These are phyloP conservation scores for Cyberlindnera samutprakarnensis DNA, from an alignment of 805 yeast species.

Conservation along the genomic window DNA sequence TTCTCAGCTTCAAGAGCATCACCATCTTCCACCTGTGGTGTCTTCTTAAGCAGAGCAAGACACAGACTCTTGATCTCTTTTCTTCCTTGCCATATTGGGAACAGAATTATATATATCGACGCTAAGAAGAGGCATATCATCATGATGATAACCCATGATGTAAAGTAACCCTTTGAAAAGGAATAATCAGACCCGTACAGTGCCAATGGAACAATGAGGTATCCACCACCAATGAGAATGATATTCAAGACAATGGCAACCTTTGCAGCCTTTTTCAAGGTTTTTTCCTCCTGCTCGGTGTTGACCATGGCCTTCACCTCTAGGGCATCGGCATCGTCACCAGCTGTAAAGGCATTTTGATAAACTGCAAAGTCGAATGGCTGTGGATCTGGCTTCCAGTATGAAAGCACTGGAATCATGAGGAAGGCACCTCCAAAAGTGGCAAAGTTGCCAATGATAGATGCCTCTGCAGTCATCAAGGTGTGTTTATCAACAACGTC, in stretches of 20 bases:
- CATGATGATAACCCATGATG: conserved; percentile 30
- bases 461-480: conserved; percentile 11
- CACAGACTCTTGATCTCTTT: conserved; percentile 9
- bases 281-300: conserved; percentile 15
- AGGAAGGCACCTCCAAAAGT: conserved; percentile 22
- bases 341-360: conserved; percentile 21
- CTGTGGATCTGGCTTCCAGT: conserved; percentile 20
- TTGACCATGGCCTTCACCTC: conserved; percentile 24
- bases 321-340: conserved; percentile 29
- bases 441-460: conserved; percentile 17
- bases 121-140: conserved; percentile 31
- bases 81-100: conserved; percentile 31
- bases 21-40: too few species aligned
- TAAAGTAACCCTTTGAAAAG: conserved; percentile 29
- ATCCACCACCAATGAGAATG: conserved; percentile 24
- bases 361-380: conserved; percentile 20
- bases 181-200: conserved; percentile 28
- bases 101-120: conserved; percentile 28
- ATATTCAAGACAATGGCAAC: conserved; percentile 34
- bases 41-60: conserved; percentile 1
- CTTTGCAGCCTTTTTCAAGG: conserved; percentile 28
- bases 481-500: conserved; percentile 14
- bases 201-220: conserved; percentile 25
- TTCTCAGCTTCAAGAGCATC: neutral
- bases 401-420: conserved; percentile 25